phyloP scores from a whole-genome alignment of 352 stramenopile genomes.

The Phytophthora litchii region DNA sequence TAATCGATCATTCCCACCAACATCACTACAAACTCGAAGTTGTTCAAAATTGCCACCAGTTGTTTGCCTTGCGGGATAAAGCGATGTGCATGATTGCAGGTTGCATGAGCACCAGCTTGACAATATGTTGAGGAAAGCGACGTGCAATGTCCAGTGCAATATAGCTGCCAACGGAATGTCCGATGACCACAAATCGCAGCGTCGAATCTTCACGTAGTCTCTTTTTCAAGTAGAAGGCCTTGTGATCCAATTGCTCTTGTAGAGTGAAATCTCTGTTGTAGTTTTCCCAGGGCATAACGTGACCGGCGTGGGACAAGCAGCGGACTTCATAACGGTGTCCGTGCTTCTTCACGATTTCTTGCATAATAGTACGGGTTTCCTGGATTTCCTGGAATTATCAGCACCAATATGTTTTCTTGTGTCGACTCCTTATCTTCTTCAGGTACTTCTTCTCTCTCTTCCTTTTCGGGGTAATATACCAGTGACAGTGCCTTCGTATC shows the following conservation, averaged over 20 bases:
- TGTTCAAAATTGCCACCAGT: background rate
- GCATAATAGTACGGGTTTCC: constrained; percentile 9
- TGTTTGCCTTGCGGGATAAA: constrained; percentile 2
- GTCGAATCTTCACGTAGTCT: constrained; percentile 8
- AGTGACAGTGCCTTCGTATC: background rate
- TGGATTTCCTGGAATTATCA: constrained; percentile 4
- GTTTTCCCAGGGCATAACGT: constrained; percentile 15
- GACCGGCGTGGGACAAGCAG: constrained; percentile 5
- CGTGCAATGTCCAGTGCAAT: constrained; percentile 4
- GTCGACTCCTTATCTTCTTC: background rate
- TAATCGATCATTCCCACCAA: background rate
- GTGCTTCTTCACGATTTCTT: constrained; percentile 8
- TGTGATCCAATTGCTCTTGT: constrained; percentile 11
- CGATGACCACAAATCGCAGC: constrained; percentile 3
- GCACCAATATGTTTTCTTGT: background rate
- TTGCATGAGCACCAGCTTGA: constrained; percentile 1
- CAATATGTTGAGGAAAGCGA: background rate
- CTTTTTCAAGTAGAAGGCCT: constrained; percentile 8
- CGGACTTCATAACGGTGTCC: constrained; percentile 9
- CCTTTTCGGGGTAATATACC: background rate
- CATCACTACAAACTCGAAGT: constrained; percentile 10
- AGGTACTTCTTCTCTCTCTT: background rate
- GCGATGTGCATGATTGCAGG: constrained; percentile 3
- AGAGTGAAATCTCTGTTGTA: constrained; percentile 10
- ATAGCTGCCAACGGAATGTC: constrained; percentile 4